A percentile compares a stretch with the other conserved stretches of the same genome.
Evolutionary conservation across 139 green algal species (phyloP).

Genomic region (Chlorokybus atmophyticus): DNA sequence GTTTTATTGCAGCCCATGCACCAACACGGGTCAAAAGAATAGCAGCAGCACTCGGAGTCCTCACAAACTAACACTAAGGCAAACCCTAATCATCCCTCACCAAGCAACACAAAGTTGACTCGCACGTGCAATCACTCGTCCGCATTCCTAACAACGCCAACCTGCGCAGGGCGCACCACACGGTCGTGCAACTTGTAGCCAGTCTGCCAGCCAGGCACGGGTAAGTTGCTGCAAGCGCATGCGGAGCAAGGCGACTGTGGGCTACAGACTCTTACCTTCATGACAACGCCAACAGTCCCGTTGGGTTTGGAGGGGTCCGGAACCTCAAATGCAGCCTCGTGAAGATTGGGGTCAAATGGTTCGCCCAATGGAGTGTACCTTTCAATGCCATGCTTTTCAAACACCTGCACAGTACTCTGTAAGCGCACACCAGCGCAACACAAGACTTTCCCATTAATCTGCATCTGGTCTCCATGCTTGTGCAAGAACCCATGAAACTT

Average conservation of each 20-base stretch:
- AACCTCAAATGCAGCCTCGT: constrained; percentile 82
- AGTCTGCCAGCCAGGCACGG: constrained; percentile 3
- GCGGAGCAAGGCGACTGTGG: background rate
- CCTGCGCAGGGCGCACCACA: constrained; percentile 29
- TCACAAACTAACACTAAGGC: too few relatives aligned
- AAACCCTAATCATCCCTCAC: too few relatives aligned
- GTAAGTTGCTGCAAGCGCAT: background rate
- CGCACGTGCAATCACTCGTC: too few relatives aligned
- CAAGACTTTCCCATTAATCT: too few relatives aligned
- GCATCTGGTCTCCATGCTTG: too few relatives aligned
- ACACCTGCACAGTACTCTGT: constrained; percentile 49
- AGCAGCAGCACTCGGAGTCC: too few relatives aligned
- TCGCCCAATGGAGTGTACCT: constrained; percentile 57
- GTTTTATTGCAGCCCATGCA: too few relatives aligned
- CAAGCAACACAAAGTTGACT: too few relatives aligned
- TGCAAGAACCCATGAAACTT: too few relatives aligned
- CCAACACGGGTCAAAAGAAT: too few relatives aligned
- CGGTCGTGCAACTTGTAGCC: constrained; percentile 31
- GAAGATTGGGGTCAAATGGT: constrained; percentile 85
- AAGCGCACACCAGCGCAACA: too few relatives aligned
- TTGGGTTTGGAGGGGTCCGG: constrained; percentile 53
- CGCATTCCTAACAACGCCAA: too few relatives aligned
- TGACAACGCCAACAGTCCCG: constrained; percentile 60
- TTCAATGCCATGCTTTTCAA: constrained; percentile 57
- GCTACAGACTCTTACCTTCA: constrained; percentile 43